A percentile compares a stretch with the other conserved stretches of the same genome.
These are phyloP conservation scores for Creolimax fragrantissima DNA, from an alignment of 78 protist genomes.

Conservation along the genomic window DNA sequence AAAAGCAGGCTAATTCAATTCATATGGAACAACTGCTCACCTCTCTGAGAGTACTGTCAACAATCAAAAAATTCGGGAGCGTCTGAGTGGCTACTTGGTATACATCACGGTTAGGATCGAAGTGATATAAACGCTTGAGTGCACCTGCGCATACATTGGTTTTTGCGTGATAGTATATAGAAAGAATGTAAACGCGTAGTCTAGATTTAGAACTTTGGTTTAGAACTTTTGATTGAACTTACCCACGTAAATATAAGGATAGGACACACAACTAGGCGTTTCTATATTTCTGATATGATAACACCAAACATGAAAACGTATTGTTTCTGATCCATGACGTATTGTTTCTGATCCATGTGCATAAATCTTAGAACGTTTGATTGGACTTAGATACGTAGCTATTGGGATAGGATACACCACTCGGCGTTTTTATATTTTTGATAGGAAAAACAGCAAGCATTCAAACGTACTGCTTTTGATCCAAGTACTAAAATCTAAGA, in stretches of 20 bases:
- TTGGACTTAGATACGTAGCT: no score
- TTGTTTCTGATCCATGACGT: no score
- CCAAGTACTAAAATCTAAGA: no score
- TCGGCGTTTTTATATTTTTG: no score
- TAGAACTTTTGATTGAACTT: neutral
- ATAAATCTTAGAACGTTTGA: no score
- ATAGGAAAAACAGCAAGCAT: no score
- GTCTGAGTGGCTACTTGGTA: neutral
- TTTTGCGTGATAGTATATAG: neutral
- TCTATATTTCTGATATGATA: neutral
- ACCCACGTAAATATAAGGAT: neutral
- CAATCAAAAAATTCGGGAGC: constrained; percentile 25
- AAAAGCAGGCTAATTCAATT: neutral
- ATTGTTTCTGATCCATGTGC: no score
- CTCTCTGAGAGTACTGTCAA: constrained; percentile 54
- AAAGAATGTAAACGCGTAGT: neutral
- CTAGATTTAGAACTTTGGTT: neutral
- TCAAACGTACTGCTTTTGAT: no score
- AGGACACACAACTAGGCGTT: neutral
- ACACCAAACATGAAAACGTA: neutral
- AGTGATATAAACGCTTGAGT: neutral
- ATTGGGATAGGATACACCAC: no score
- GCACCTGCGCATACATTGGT: neutral
- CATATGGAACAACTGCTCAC: neutral
- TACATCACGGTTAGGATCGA: neutral